Percentiles rank a stretch among this genome's conserved stretches.
Conservation (phyloP, 108 stramenopile genomes). For the Skeletonema potamos region DNA sequence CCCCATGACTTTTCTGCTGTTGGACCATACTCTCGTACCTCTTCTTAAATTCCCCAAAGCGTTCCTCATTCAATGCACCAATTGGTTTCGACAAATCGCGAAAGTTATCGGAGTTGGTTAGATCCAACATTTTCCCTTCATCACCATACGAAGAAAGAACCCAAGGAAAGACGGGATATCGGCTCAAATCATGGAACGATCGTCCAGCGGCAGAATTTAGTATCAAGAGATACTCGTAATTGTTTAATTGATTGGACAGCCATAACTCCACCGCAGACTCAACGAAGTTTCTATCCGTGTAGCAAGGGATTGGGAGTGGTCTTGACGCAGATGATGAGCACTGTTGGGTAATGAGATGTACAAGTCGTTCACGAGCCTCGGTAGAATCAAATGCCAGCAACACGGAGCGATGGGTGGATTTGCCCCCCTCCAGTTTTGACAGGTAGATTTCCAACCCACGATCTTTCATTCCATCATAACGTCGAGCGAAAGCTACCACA, state of each 20-base stretch:
- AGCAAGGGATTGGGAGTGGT: constrained; percentile 48
- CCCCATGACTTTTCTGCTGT: constrained; percentile 25
- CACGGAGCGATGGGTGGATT: constrained; percentile 34
- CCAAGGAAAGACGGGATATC: constrained; percentile 99
- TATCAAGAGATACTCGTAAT: constrained; percentile 93
- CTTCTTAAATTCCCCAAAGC: constrained; percentile 83
- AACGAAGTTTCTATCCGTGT: constrained; percentile 81
- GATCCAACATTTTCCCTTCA: constrained; percentile 43
- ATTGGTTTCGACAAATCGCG: constrained; percentile 96
- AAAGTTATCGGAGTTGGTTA: constrained; percentile 48
- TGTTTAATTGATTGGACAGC: constrained; percentile 70
- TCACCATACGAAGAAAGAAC: constrained; percentile 85
- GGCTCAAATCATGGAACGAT: constrained; percentile 91
- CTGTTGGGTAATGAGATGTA: constrained; percentile 54
- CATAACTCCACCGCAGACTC: constrained; percentile 64
- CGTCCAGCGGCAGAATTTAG: constrained; percentile 96
- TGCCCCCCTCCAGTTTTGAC: constrained; percentile 43
- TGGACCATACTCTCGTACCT: constrained; percentile 79
- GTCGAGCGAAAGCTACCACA: constrained; percentile 66
- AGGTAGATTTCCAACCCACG: constrained; percentile 78
- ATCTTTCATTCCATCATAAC: constrained; percentile 80
- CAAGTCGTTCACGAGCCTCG: constrained; percentile 71
- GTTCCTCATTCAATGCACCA: constrained; percentile 91
- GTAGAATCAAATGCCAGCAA: constrained; percentile 69
- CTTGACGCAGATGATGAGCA: constrained; percentile 3